These are phyloP conservation scores for Colletotrichum euphorbiae DNA, from an alignment of 2,329 filamentous ascomycete species.

Conservation along the genomic window DNA sequence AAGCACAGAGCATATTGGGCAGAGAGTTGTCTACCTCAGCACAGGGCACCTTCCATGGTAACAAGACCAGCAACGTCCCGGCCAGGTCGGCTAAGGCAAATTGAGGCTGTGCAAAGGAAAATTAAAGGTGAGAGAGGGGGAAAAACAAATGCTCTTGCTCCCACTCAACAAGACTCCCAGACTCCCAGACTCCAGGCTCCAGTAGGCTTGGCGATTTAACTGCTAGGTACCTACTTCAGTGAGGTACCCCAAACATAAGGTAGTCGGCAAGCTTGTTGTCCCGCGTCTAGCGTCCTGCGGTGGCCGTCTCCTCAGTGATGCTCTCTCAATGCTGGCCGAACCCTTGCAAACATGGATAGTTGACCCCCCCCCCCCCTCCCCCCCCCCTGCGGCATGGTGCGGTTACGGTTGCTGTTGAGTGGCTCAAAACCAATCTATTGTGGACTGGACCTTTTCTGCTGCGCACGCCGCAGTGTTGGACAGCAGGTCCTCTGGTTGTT, in stretches of 20 bases:
- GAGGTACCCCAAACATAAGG: too few relatives aligned
- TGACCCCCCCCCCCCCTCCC: too few relatives aligned
- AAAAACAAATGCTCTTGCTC: constrained; percentile 5
- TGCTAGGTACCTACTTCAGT: not conserved
- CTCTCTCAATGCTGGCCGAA: not conserved
- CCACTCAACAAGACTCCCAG: too few relatives aligned
- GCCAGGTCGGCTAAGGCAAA: constrained; percentile 5
- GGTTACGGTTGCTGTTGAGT: constrained; percentile 23
- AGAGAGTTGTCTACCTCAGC: constrained; percentile 14
- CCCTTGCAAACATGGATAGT: not conserved
- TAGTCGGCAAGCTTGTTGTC: constrained; percentile 4
- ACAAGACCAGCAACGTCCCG: constrained; percentile 7
- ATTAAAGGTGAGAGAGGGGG: not conserved
- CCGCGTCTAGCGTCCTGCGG: not conserved
- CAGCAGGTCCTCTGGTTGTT: constrained; percentile 8
- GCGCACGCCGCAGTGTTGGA: not conserved
- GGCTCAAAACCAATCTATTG: constrained; percentile 24
- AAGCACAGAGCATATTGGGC: constrained; percentile 24
- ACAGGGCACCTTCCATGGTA: not conserved
- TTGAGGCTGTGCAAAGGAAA: constrained; percentile 36
- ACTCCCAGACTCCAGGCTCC: not conserved
- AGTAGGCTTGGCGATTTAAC: constrained; percentile 25
- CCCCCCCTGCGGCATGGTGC: constrained; percentile 2
- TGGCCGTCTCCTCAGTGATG: not conserved
- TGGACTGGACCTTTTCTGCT: constrained; percentile 20